Conservation (phyloP, 306 rosid genomes). For the Parietaria judaica region DNA sequence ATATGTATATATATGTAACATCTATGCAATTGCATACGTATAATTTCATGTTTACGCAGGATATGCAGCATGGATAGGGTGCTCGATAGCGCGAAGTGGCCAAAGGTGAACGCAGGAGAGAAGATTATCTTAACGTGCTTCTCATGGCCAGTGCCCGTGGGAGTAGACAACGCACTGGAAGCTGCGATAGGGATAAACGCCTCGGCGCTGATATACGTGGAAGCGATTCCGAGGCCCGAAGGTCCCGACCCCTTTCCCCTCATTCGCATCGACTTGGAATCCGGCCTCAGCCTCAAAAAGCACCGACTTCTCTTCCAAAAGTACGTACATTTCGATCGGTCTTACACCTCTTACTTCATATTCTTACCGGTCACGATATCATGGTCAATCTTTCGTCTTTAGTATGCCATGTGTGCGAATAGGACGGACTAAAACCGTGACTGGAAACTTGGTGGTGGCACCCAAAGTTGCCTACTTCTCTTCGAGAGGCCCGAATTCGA, state of each 20-base stretch:
- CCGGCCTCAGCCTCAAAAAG: background rate
- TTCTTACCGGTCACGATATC: no score
- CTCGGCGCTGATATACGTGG: background rate
- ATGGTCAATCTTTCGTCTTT: no score
- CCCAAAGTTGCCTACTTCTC: slow-evolving; percentile 48
- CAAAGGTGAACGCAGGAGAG: background rate
- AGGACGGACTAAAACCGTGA: slow-evolving; percentile 13
- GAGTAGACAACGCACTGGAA: background rate
- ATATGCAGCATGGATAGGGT: background rate
- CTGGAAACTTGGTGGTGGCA: slow-evolving; percentile 23
- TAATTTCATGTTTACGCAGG: background rate
- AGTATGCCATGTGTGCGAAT: slow-evolving; percentile 26
- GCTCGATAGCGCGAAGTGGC: background rate
- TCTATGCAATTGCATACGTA: no score
- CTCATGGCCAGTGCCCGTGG: background rate
- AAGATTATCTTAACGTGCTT: background rate
- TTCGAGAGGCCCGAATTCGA: slow-evolving; percentile 53
- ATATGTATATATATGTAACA: background rate
- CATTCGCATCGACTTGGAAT: background rate
- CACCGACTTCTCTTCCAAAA: background rate
- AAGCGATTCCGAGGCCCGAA: background rate
- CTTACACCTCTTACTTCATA: background rate
- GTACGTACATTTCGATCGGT: background rate
- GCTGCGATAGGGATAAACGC: background rate
- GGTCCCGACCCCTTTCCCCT: slow-evolving; percentile 3